A percentile compares a stretch with the other conserved stretches of the same genome.
These are phyloP conservation scores for Penicillium daleae DNA, from an alignment of 495 filamentous ascomycete species.

Conservation along the genomic window DNA sequence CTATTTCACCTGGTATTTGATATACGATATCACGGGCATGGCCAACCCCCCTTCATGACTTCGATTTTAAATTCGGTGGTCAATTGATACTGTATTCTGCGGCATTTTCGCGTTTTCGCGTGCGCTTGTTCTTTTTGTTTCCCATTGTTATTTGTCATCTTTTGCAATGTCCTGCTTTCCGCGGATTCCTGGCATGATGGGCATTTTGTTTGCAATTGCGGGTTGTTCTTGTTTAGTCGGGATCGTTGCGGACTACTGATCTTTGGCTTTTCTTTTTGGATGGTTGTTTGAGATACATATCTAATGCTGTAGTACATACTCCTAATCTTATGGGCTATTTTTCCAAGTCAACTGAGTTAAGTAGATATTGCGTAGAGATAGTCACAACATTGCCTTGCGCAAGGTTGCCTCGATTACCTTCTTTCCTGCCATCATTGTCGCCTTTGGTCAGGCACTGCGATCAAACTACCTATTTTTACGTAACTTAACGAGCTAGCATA, in stretches of 20 bases:
- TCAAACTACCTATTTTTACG: no score
- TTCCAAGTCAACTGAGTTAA: neutral
- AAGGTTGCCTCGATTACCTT: no score
- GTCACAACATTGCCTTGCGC: no score
- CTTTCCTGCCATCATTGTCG: no score
- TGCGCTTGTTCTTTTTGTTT: neutral
- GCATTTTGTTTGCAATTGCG: neutral
- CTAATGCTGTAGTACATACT: conserved; percentile 31
- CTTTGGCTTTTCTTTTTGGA: conserved; percentile 1
- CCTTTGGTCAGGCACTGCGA: no score
- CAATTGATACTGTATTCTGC: neutral
- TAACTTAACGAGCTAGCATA: no score
- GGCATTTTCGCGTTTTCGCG: neutral
- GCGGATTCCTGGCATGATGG: conserved; percentile 9
- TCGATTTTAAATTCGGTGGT: conserved; percentile 2
- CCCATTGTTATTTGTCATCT: neutral
- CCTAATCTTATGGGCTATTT: conserved; percentile 17
- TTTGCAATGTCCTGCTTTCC: conserved; percentile 3
- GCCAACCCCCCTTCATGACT: conserved; percentile 2
- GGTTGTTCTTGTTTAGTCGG: neutral
- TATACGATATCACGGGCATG: conserved; percentile 8
- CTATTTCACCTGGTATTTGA: neutral
- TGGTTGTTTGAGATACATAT: conserved; percentile 25
- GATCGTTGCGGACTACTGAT: neutral
- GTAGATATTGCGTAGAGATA: neutral